Percentiles rank a stretch among this genome's conserved stretches.
These are phyloP conservation scores for Plasmodium berghei DNA, from an alignment of 169 alveolate genomes.

Conservation along the genomic window DNA sequence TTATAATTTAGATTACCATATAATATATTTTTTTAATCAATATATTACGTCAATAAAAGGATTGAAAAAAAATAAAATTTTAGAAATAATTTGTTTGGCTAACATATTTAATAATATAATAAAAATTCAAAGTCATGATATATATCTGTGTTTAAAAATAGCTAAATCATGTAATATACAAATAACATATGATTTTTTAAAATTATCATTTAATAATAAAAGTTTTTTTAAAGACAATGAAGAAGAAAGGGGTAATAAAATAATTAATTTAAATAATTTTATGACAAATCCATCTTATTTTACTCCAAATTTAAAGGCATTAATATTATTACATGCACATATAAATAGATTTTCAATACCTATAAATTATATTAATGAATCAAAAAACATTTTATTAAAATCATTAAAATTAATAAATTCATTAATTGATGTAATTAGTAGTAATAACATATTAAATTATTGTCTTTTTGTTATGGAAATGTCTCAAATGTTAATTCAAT, in stretches of 20 bases:
- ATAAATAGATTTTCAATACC: constrained; percentile 92
- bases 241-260: constrained; percentile 35
- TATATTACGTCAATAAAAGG: constrained; percentile 26
- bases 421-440: constrained; percentile 97
- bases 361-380: constrained; percentile 88
- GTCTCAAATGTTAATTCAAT: constrained; percentile 97
- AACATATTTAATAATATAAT: constrained; percentile 82
- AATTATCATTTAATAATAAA: constrained; percentile 28
- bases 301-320: constrained; percentile 81
- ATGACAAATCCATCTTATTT: constrained; percentile 47
- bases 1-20: constrained; percentile 58
- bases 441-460: constrained; percentile 95
- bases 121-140: constrained; percentile 37
- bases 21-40: constrained; percentile 59
- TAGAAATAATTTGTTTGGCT: constrained; percentile 31
- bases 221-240: constrained; percentile 79
- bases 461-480: constrained; percentile 97
- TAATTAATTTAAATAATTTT: constrained; percentile 28
- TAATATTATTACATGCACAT: constrained; percentile 93
- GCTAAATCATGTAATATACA: constrained; percentile 37
- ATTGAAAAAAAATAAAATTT: constrained; percentile 32
- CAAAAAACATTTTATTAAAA: constrained; percentile 83
- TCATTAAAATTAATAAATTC: constrained; percentile 93
- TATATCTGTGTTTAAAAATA: constrained; percentile 40
- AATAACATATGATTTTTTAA: constrained; percentile 41